These are phyloP conservation scores for Aureobasidium pullulans DNA, from an alignment of 2,329 filamentous ascomycete species.

Conservation along the genomic window DNA sequence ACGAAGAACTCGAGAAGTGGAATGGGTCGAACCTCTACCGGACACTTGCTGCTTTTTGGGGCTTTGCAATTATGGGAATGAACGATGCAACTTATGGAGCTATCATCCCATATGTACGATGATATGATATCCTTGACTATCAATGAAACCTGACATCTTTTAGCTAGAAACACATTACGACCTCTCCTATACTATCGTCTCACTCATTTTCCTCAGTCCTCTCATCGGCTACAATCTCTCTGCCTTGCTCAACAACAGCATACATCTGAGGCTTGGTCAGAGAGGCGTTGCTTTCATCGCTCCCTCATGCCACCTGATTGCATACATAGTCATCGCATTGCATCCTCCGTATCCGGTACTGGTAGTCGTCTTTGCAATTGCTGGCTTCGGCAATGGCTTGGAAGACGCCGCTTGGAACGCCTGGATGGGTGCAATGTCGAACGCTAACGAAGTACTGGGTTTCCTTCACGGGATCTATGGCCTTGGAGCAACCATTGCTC, in stretches of 20 bases:
- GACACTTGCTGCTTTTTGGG: constrained; percentile 52
- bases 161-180: constrained; percentile 56
- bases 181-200: constrained; percentile 55
- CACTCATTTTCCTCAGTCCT: constrained; percentile 59
- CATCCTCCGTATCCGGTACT: constrained; percentile 65
- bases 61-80: constrained; percentile 59
- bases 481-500: constrained; percentile 60
- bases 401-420: constrained; percentile 56
- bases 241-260: constrained; percentile 55
- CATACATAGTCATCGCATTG: constrained; percentile 57
- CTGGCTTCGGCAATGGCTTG: constrained; percentile 65
- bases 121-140: neutral
- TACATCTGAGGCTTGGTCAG: constrained; percentile 61
- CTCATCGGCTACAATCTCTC: constrained; percentile 58
- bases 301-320: constrained; percentile 54
- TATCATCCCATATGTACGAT: constrained; percentile 42
- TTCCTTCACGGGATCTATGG: constrained; percentile 67
- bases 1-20: constrained; percentile 49
- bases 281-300: constrained; percentile 62
- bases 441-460: constrained; percentile 66
- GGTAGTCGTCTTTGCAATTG: constrained; percentile 56
- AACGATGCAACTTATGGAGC: constrained; percentile 60
- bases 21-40: constrained; percentile 55
- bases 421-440: constrained; percentile 64
- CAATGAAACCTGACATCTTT: neutral